Evolutionary conservation across 345 rosid species (phyloP).

Genomic region (Eucalyptus polybractea): DNA sequence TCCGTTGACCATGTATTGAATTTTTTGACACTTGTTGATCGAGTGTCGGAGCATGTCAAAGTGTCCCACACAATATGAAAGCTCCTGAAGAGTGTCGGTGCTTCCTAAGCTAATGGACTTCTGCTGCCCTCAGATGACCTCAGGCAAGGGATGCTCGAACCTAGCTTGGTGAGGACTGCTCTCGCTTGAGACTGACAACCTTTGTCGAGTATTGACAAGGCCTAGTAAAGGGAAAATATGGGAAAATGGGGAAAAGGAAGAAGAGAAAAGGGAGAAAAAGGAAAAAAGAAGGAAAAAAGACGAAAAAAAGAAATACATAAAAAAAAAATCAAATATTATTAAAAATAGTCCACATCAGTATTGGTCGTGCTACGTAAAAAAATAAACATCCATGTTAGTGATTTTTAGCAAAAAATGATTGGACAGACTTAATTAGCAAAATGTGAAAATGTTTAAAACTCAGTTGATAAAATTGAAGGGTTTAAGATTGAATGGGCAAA

Average conservation of each 20-base stretch:
- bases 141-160: accelerated
- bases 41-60: accelerated
- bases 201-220: accelerated
- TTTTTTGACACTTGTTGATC: accelerated
- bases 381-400: neutral
- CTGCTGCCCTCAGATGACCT: accelerated
- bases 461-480: too few relatives aligned
- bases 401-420: too few relatives aligned
- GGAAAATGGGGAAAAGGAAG: neutral
- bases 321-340: too few relatives aligned
- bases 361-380: accelerated
- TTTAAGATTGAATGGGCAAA: neutral
- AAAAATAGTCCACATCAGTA: too few relatives aligned
- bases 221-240: neutral
- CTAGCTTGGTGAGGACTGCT: neutral
- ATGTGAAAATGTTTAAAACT: too few relatives aligned
- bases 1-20: accelerated
- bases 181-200: accelerated
- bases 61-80: too few relatives aligned
- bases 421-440: too few relatives aligned
- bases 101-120: neutral
- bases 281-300: too few relatives aligned
- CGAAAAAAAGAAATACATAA: too few relatives aligned
- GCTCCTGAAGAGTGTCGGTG: accelerated
- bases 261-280: neutral